phyloP scores from a whole-genome alignment of 2,329 filamentous ascomycete species.

The Xylaria sp. region DNA sequence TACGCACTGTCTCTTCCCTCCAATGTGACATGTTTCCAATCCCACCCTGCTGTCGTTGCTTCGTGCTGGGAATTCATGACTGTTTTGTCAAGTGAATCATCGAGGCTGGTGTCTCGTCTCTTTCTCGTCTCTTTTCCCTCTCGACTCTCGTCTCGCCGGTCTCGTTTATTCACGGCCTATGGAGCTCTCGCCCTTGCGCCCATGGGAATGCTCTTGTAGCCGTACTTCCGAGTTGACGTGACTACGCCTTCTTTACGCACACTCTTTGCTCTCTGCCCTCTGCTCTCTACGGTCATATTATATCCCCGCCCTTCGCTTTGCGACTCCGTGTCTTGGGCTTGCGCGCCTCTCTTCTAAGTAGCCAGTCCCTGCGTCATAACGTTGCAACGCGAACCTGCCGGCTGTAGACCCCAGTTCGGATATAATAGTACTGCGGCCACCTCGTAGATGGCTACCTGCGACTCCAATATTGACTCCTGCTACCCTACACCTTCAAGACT shows the following conservation, averaged over 20 bases:
- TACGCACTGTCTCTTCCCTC: constrained; percentile 37
- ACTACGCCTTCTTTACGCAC: constrained; percentile 21
- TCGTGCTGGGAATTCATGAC: constrained; percentile 39
- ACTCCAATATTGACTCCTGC: constrained; percentile 20
- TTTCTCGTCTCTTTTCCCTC: constrained; percentile 4
- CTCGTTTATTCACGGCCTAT: constrained; percentile 43
- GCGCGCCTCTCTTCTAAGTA: constrained; percentile 32
- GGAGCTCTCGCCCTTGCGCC: constrained; percentile 35
- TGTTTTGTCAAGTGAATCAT: constrained; percentile 40
- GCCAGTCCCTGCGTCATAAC: constrained; percentile 31
- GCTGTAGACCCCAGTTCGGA: constrained; percentile 35
- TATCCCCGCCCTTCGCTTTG: constrained; percentile 17
- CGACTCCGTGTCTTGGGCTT: constrained; percentile 37
- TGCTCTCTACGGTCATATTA: not conserved
- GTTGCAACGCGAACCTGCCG: constrained; percentile 38
- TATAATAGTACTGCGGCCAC: constrained; percentile 38
- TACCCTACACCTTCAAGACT: constrained; percentile 15
- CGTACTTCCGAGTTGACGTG: constrained; percentile 36
- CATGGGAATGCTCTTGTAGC: constrained; percentile 29
- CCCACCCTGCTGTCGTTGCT: constrained; percentile 23
- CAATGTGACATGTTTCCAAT: constrained; percentile 46
- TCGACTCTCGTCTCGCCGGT: constrained; percentile 12
- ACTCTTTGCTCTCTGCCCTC: constrained; percentile 2
- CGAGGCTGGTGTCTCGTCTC: constrained; percentile 31
- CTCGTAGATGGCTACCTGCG: constrained; percentile 17